Conservation (phyloP, 768 basidiomycete genomes). For the Phanerochaete sordida region DNA sequence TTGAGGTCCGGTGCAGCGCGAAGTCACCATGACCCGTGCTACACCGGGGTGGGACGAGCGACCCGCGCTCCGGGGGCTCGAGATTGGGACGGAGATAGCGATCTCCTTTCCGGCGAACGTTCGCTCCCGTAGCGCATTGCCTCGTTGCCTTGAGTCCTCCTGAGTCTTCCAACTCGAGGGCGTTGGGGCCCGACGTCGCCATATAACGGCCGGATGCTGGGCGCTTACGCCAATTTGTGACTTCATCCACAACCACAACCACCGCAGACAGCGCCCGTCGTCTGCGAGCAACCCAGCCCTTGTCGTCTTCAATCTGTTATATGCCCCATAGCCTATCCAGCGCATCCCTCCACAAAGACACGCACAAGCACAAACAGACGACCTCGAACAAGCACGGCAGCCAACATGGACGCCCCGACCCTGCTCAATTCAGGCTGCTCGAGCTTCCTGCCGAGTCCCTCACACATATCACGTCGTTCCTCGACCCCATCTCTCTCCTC, state of each 20-base stretch:
- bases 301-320: constrained; percentile 38
- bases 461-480: constrained; percentile 70
- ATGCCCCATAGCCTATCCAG: constrained; percentile 60
- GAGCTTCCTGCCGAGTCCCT: constrained; percentile 68
- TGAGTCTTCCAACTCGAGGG: too few relatives aligned
- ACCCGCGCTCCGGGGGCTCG: neutral
- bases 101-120: neutral
- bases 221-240: neutral
- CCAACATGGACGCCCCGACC: constrained; percentile 48
- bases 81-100: neutral
- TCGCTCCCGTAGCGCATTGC: neutral
- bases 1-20: neutral
- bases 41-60: neutral
- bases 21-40: neutral
- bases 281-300: constrained; percentile 21
- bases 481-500: constrained; percentile 60
- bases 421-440: constrained; percentile 32
- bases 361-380: constrained; percentile 26
- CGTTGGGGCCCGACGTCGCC: neutral
- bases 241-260: constrained; percentile 21
- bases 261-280: constrained; percentile 24
- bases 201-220: neutral
- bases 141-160: neutral
- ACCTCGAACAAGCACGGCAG: constrained; percentile 25
- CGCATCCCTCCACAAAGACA: constrained; percentile 35